These are phyloP conservation scores for Solanum pennellii DNA, from an alignment of 257 asterid genomes.

Conservation along the genomic window DNA sequence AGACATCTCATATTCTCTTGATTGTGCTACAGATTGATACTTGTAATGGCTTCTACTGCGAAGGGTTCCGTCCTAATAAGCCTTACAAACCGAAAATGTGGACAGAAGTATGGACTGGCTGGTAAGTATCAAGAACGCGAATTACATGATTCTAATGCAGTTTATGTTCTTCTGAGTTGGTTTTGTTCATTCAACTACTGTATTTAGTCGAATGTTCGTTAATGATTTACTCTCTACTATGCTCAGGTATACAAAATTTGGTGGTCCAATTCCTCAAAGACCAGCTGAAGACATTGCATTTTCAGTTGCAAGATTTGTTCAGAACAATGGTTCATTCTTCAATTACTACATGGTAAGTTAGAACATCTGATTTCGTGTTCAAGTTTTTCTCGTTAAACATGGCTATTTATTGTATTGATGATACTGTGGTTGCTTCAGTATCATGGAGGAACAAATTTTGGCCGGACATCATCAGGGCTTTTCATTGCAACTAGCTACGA, in stretches of 20 bases:
- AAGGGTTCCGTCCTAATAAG: conserved; percentile 58
- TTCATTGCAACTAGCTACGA: conserved; percentile 84
- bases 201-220: background rate
- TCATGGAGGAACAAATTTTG: conserved; percentile 92
- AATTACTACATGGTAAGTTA: conserved; percentile 82
- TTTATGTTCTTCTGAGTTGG: background rate
- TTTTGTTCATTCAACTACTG: background rate
- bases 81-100: conserved; percentile 91
- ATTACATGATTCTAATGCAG: background rate
- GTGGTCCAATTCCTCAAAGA: conserved; percentile 64
- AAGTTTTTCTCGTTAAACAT: background rate
- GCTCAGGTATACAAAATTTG: conserved; percentile 60
- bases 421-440: conserved; percentile 33
- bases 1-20: background rate
- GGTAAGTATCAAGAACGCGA: conserved; percentile 25
- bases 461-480: conserved; percentile 70
- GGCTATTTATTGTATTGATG: background rate
- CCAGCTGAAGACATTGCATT: conserved; percentile 90
- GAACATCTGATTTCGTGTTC: background rate
- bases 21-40: conserved; percentile 53
- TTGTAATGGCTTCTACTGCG: conserved; percentile 90
- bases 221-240: background rate
- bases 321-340: conserved; percentile 82
- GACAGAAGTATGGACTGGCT: conserved; percentile 92
- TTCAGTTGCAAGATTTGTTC: conserved; percentile 82